Base-by-base conservation (phyloP, 2,329 filamentous ascomycete species). In the Plenodomus tracheiphilus region DNA sequence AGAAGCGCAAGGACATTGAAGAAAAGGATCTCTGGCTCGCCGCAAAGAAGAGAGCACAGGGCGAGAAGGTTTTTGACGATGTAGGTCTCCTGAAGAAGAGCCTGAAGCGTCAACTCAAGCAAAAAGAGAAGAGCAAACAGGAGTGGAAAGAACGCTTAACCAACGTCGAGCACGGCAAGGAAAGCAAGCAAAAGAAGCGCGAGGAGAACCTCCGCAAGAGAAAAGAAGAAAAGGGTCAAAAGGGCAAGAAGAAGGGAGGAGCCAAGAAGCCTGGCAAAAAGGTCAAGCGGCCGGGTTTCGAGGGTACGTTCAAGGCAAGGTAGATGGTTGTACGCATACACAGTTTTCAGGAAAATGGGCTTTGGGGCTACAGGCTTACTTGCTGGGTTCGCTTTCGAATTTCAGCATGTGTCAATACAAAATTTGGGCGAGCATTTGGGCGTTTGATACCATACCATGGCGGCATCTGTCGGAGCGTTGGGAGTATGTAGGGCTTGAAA, bases 1-100 rank as follows among this genome's bases (percentile, higher is more conserved):
- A 85, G 58, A 96, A 96, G 76, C 87, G 88, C 47, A 86, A 86
- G 53, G 89, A 96, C 51, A 87, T 97, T 38, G 85, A 91, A 52
- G 90, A 97, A 74, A 97, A 97, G 78, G 93, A 99, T 65, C 79
- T 86, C 49, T 99, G 94, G 94, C 79, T 97, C 50, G 93, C 89
- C 40, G 94, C 94, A 2, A 88, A 93, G 74, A 90, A 91, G 74
- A 85, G 88, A 19, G 91, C 88, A 1, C 89, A 96, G 70, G 94
- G 94, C 41, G 92, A 96, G 68, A 89, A 90, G 69, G 87, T 97
- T 28, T 85, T 85, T 51, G 91, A 97, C 66, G 91, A 96, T 70
- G 90, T 91, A 55, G 85, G 83, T 39, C 76, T 96, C 47, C 81
- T 75, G 21, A 97, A 96, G 80, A 97, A 96, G 80, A 89, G 92